Conservation (phyloP, 345 rosid species). For the Eucalyptus brandiana region DNA sequence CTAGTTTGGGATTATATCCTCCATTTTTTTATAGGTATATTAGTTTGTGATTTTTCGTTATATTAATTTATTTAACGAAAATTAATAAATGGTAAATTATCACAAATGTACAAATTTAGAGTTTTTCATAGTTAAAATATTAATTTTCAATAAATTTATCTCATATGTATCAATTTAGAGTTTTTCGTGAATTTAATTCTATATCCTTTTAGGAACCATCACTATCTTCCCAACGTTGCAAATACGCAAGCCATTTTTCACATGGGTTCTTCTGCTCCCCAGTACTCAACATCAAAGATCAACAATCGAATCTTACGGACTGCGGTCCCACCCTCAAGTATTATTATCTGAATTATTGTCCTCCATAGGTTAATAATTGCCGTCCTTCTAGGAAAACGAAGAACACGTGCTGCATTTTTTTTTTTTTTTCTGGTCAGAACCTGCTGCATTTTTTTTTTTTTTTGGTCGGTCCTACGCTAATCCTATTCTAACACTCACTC, state of each 20-base stretch:
- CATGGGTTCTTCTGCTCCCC: neutral
- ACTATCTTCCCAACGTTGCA: neutral
- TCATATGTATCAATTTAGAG: no score
- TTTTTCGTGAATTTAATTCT: no score
- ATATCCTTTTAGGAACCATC: neutral
- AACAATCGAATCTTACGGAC: neutral
- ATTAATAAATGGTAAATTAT: no score
- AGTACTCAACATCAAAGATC: neutral
- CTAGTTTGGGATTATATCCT: no score
- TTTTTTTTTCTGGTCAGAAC: neutral
- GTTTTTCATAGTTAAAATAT: no score
- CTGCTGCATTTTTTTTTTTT: neutral
- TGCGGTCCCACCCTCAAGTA: neutral
- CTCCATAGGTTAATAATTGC: neutral
- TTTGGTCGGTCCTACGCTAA: no score
- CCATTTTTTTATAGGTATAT: no score
- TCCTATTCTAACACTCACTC: no score
- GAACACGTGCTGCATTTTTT: neutral
- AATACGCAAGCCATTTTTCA: neutral
- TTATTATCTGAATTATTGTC: neutral
- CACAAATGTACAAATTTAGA: accelerated
- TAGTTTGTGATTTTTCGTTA: no score
- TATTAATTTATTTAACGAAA: no score
- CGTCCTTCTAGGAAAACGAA: neutral
- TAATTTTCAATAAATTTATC: no score